Base-by-base conservation (phyloP, 352 stramenopile genomes). In the Globisporangium takayamanum region DNA sequence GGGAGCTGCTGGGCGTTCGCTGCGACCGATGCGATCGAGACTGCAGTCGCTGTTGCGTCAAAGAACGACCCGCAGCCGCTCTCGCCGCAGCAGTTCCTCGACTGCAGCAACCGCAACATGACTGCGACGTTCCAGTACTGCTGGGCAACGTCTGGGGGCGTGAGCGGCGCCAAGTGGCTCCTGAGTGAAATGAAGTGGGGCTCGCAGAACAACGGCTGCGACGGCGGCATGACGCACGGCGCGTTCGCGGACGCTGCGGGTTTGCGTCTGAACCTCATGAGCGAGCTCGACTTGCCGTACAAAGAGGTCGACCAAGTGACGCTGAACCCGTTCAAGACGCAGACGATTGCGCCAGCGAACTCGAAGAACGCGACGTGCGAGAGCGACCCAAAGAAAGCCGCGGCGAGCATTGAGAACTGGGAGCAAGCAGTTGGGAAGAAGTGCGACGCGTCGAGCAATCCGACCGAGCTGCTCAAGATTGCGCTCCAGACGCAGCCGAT, bases 1-100 rank as follows among this genome's bases (percentile, higher is more conserved):
- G 84, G 84, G 15, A 89, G 78, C 54, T 94, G 84, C 58, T 94
- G 84, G 81, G 80, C 84, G 20, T 94, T 92, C 62, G 84, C 84
- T 0, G 84, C 84, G 0, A 78, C 81, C 33, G 84, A 94, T 64
- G 67, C 67, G 5, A 94, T 94, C 55, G 84, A 94, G 64, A 86
- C 77, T 11, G 81, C 80, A 3, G 84, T 92, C 10, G 74, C 69
- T 4, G 63, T 89, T 3, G 72, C 65, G 52, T 69, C 70, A 15
- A 56, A 74, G 47, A 75, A 67, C 11, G 12, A 65, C 6, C 71
- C 84, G 39, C 59, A 76, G 25, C 72, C 84, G 49, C 62, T 94
- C 39, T 94, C 84, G 10, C 81, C 84, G 37, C 84, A 94, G 64
- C 84, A 94, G 57, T 82, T 94, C 42, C 55, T 94, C 18, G 73